A percentile compares a stretch with the other conserved stretches of the same genome.
Evolutionary conservation across 1,284 basidiomycete genomes (phyloP).

Genomic region (Abortiporus biennis): DNA sequence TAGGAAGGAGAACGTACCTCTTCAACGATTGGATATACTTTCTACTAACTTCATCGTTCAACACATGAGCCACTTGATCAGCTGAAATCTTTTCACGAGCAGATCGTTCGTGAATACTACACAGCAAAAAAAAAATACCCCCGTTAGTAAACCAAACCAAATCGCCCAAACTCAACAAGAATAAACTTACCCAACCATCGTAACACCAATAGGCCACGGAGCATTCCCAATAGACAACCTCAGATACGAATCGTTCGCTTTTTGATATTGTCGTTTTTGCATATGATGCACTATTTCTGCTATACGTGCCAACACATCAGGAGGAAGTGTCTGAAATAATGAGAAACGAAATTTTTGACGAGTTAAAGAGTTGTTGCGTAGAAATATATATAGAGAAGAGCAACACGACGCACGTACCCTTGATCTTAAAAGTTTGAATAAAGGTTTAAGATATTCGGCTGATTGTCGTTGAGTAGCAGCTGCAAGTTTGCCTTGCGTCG

Average conservation of each 20-base stretch:
- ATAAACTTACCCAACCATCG: slow-evolving; percentile 95
- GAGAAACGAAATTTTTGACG: slow-evolving; percentile 2
- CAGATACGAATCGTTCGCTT: slow-evolving; percentile 95
- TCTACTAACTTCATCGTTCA: slow-evolving; percentile 97
- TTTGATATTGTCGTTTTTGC: slow-evolving; percentile 92
- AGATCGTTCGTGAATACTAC: slow-evolving; percentile 94
- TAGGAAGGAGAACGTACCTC: slow-evolving; percentile 44
- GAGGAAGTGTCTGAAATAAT: slow-evolving; percentile 61
- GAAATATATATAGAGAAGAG: background rate
- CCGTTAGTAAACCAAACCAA: too few relatives aligned
- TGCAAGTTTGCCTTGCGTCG: slow-evolving; percentile 89
- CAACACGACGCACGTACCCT: slow-evolving; percentile 50
- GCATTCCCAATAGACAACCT: slow-evolving; percentile 97
- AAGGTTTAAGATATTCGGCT: slow-evolving; percentile 93
- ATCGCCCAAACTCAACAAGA: too few relatives aligned
- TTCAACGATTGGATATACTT: slow-evolving; percentile 99
- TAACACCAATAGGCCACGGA: slow-evolving; percentile 99
- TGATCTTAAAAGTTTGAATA: slow-evolving; percentile 87
- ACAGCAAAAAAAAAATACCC: too few relatives aligned
- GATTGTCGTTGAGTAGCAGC: slow-evolving; percentile 95
- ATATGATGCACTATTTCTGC: slow-evolving; percentile 96
- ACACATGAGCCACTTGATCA: slow-evolving; percentile 94
- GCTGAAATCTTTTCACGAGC: slow-evolving; percentile 96
- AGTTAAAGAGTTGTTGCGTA: background rate
- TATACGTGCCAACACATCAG: slow-evolving; percentile 84